phyloP scores from a whole-genome alignment of 345 rosid genomes.

The Lepidium didymum region DNA sequence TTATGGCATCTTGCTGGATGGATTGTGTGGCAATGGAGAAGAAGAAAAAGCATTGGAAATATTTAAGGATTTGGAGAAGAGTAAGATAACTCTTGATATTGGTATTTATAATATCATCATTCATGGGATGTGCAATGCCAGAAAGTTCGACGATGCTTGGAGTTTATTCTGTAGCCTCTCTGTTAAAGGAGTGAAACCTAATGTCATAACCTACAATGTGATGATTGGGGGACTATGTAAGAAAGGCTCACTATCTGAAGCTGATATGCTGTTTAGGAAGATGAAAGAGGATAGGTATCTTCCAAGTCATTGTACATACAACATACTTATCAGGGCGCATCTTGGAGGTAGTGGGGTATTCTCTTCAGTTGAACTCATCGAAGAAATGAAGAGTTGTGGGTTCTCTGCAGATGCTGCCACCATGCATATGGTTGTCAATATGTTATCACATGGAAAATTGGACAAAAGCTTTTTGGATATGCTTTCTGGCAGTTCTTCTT shows the following conservation, averaged over 20 bases:
- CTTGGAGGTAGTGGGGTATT: background rate
- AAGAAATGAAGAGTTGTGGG: background rate
- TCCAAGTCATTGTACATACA: constrained; percentile 3
- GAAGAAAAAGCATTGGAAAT: background rate
- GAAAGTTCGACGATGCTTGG: background rate
- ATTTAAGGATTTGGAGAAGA: background rate
- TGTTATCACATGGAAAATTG: background rate
- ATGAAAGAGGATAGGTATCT: background rate
- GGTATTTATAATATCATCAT: background rate
- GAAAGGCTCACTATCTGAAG: background rate
- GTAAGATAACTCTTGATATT: background rate
- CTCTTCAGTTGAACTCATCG: background rate
- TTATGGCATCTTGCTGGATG: background rate
- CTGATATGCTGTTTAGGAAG: background rate
- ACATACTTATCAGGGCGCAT: constrained; percentile 1
- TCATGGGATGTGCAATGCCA: background rate
- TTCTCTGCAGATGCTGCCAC: background rate
- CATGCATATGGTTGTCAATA: background rate
- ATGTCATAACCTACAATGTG: background rate
- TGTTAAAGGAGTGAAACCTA: constrained; percentile 1
- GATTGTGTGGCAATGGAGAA: background rate
- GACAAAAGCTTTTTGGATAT: background rate
- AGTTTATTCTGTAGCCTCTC: constrained; percentile 19
- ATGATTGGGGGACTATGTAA: background rate
- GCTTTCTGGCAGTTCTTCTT: background rate